A percentile compares a stretch with the other conserved stretches of the same genome.
Conservation (phyloP, 2,329 filamentous ascomycete genomes). For the Grosmannia huntii region DNA sequence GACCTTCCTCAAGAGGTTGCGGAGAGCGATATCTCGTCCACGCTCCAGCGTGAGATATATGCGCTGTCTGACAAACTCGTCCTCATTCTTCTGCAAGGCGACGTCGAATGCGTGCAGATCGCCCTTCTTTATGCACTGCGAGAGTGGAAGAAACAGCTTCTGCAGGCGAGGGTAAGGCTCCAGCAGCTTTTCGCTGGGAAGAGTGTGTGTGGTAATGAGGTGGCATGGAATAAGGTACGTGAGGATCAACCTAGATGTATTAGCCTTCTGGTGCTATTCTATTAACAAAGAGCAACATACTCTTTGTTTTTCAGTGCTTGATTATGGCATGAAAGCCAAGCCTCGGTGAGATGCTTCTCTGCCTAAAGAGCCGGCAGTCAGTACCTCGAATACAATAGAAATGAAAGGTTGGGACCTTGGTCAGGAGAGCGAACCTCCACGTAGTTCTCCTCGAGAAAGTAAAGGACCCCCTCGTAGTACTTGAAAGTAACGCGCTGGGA, state of each 20-base stretch:
- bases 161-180: constrained; percentile 64
- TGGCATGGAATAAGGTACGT: constrained; percentile 92
- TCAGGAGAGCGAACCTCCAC: constrained; percentile 38
- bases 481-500: constrained; percentile 91
- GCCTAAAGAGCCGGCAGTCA: constrained; percentile 34
- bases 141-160: constrained; percentile 65
- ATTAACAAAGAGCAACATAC: constrained; percentile 31
- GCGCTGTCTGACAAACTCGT: constrained; percentile 84
- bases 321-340: constrained; percentile 70
- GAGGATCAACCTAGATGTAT: constrained; percentile 57
- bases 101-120: constrained; percentile 75
- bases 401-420: no score
- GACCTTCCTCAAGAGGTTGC: constrained; percentile 85
- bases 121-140: constrained; percentile 65
- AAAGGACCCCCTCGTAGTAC: constrained; percentile 89
- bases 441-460: constrained; percentile 92
- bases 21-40: constrained; percentile 78
- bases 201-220: constrained; percentile 72
- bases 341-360: constrained; percentile 66
- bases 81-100: constrained; percentile 68
- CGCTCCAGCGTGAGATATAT: constrained; percentile 93
- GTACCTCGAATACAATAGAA: not conserved
- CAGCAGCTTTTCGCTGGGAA: constrained; percentile 63
- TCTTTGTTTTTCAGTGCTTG: constrained; percentile 65
- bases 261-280: not conserved